Evolutionary conservation across 257 asterid genomes (phyloP), one percentile per base, ranked within the genome.

Genomic region (Gentiana macrophylla): DNA sequence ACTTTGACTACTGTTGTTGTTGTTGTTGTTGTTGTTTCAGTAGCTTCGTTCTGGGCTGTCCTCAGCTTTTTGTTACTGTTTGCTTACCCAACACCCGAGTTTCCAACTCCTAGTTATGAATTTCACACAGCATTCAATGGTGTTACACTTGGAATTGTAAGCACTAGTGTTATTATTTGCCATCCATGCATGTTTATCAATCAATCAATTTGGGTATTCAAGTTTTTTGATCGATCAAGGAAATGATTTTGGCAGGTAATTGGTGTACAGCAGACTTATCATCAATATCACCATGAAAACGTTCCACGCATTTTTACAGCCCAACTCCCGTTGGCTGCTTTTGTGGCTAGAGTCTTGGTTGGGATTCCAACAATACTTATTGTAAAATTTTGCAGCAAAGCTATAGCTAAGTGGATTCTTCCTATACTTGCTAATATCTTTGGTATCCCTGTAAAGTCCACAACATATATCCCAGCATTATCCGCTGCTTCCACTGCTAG

Each of bases 41-140:
- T 92, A 75, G 62, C 94, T 38, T 72, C 93, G 48, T 88, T 85
- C 71, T 92, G 99, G 95, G 74, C 82, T 8, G 79, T 77, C 37
- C 77, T 92, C 62, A 80, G 94, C 83, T 80, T 92, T 75, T 71
- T 88, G 75, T 67, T 92, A 74, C 82, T 92, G 71, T 92, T 92
- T 73, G 99, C 99, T 55, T 88, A 92, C 70, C 99, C 99, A 35
- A 88, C 87, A 13, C 99, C 95, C 15, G 94, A 85, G 72, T 45
- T 74, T 67, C 82, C 94, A 32, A 92, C 97, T 34, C 99, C 97
- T 49, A 88, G 99, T 78, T 88, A 78, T 53, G 99, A 92, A 80
- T 92, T 67, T 67, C 90, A 89, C 72, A 81, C 94, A 50, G 93
- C 99, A 66, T 83, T 92, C 79, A 62, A 71, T 37, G 99, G 97